Base-by-base conservation (phyloP, 805 yeast genomes). In the Starmerella stigmatis region DNA sequence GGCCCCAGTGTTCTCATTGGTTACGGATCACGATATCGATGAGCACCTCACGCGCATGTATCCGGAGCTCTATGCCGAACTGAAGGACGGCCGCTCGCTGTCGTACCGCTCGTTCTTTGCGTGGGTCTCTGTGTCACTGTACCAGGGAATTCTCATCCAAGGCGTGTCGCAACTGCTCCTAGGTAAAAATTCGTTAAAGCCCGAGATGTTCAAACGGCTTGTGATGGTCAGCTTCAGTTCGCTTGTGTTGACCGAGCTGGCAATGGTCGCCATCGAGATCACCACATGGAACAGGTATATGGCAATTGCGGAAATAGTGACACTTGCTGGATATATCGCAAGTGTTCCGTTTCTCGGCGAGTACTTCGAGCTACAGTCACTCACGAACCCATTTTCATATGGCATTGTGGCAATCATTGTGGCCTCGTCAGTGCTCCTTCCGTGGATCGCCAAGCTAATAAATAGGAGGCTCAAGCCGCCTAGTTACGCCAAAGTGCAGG, bases 1-100 rank as follows among this genome's bases (percentile, higher is more conserved):
- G 99, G 86, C 89, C 46, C 99, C 99, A 0, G 97, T 92, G 2
- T 92, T 92, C 57, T 84, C 96, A 0, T 66, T 92, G 53, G 95
- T 94, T 0, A 71, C 86, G 38, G 97, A 92, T 61, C 77, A 79
- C 45, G 99, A 92, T 61, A 88, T 92, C 38, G 86, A 79, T 56
- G 96, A 86, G 60, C 81, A 79, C 43, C 73, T 92, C 51, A 94
- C 95, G 2, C 79, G 80, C 47, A 70, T 86, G 46, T 92, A 89
- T 61, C 99, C 99, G 0, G 99, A 92, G 63, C 72, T 92, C 35
- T 92, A 92, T 67, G 82, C 83, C 57, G 99, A 92, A 62, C 70
- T 92, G 56, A 86, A 94, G 0, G 79, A 76, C 41, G 97, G 97
- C 3, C 77, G 76, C 54, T 81, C 96, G 16, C 69, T 92, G 37